phyloP scores from a whole-genome alignment of 2,329 filamentous ascomycete genomes.

The Talaromyces rugulosus region DNA sequence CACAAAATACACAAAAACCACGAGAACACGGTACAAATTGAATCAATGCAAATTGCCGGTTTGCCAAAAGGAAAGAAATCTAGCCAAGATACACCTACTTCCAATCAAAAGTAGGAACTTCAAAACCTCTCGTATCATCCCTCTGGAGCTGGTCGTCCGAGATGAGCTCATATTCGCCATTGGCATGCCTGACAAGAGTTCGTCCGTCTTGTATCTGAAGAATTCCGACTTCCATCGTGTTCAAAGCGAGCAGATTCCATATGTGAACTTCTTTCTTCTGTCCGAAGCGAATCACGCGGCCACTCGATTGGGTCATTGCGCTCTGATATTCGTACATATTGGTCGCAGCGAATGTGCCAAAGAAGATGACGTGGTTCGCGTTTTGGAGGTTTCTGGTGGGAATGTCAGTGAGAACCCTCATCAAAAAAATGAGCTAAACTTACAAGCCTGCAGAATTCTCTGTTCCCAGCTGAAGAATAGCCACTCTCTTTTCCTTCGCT shows the following conservation, averaged over 20 bases:
- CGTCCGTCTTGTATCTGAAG: slow-evolving; percentile 32
- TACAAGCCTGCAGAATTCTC: slow-evolving; percentile 59
- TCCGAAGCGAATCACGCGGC: slow-evolving; percentile 55
- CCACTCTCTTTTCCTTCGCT: slow-evolving; percentile 42
- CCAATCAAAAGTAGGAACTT: slow-evolving; percentile 18
- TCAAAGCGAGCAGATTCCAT: slow-evolving; percentile 46
- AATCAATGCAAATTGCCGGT: neutral
- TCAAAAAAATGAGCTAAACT: slow-evolving; percentile 25
- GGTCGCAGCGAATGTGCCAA: slow-evolving; percentile 50
- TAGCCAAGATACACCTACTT: slow-evolving; percentile 7
- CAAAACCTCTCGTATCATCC: slow-evolving; percentile 23
- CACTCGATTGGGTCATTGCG: slow-evolving; percentile 61
- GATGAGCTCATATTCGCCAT: slow-evolving; percentile 19
- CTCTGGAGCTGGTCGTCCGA: slow-evolving; percentile 17
- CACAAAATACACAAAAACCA: neutral
- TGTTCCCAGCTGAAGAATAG: slow-evolving; percentile 55
- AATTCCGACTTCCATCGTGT: slow-evolving; percentile 45
- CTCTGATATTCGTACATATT: slow-evolving; percentile 54
- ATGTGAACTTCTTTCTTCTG: slow-evolving; percentile 56
- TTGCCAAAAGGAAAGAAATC: neutral
- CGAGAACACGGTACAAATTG: neutral
- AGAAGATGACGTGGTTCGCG: slow-evolving; percentile 63
- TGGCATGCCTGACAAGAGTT: slow-evolving; percentile 17
- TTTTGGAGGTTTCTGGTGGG: slow-evolving; percentile 54
- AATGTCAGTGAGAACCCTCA: slow-evolving; percentile 11